Evolutionary conservation across 129 eudicot genomes (phyloP).

Genomic region (Tanacetum coccineum): DNA sequence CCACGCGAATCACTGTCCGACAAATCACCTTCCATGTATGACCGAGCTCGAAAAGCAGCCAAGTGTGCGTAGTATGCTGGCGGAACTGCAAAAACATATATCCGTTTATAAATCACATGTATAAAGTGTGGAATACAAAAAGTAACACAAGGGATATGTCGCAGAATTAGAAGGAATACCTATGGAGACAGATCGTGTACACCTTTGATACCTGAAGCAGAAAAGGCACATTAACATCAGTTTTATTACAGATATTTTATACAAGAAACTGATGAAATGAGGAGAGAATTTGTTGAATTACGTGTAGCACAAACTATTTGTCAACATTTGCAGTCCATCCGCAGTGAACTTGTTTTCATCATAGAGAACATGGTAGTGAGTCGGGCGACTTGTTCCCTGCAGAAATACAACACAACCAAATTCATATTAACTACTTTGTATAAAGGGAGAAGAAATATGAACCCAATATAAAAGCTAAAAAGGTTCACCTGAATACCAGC

Average conservation of each 20-base stretch:
- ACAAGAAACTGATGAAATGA: neutral
- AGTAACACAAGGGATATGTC: slow-evolving; percentile 5
- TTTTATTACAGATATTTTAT: neutral
- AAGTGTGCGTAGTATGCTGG: slow-evolving; percentile 84
- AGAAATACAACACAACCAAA: neutral
- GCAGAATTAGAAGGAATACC: slow-evolving; percentile 31
- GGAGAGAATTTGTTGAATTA: neutral
- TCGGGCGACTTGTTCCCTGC: slow-evolving; percentile 89
- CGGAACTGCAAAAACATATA: slow-evolving; percentile 51
- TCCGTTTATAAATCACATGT: neutral
- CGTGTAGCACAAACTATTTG: slow-evolving; percentile 52
- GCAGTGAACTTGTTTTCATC: slow-evolving; percentile 82
- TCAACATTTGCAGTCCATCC: slow-evolving; percentile 53
- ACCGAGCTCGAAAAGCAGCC: too few relatives aligned
- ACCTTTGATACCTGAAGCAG: slow-evolving; percentile 58
- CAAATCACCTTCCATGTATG: too few relatives aligned
- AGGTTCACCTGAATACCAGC: slow-evolving; percentile 72
- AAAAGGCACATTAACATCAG: slow-evolving; percentile 16
- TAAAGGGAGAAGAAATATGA: neutral
- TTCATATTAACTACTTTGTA: too few relatives aligned
- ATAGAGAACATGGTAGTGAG: slow-evolving; percentile 76
- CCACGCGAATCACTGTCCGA: too few relatives aligned
- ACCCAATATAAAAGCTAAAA: neutral
- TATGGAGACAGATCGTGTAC: slow-evolving; percentile 79
- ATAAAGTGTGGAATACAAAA: neutral